These are phyloP conservation scores for Alternaria tenuissima DNA, from an alignment of 2,329 filamentous ascomycete genomes.

Conservation along the genomic window DNA sequence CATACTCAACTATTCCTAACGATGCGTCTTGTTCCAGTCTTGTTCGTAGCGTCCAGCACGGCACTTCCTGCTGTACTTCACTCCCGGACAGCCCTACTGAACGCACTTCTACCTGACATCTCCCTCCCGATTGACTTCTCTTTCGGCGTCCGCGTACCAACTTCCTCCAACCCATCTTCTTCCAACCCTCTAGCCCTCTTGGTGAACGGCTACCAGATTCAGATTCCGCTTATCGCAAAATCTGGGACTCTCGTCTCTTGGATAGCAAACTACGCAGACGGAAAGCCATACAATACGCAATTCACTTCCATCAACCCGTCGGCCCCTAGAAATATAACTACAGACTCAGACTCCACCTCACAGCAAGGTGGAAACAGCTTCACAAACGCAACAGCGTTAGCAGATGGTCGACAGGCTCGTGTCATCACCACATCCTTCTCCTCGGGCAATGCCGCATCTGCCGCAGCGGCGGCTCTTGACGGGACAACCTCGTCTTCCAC, in stretches of 20 bases:
- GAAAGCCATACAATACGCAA: conserved; percentile 3
- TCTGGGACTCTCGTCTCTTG: background rate
- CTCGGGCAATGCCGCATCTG: too few species aligned
- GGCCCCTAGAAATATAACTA: background rate
- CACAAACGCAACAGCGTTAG: too few species aligned
- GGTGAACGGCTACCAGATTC: too few species aligned
- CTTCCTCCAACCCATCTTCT: background rate
- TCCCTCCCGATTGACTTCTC: background rate
- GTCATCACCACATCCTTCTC: too few species aligned
- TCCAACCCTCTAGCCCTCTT: background rate
- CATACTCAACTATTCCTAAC: background rate
- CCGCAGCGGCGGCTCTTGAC: too few species aligned
- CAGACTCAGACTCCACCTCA: too few species aligned
- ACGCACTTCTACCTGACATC: background rate
- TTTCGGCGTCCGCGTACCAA: conserved; percentile 3
- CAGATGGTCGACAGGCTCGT: too few species aligned
- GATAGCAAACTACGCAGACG: conserved; percentile 5
- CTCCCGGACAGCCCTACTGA: background rate
- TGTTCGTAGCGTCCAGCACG: background rate
- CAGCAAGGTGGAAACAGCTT: too few species aligned
- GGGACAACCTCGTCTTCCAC: too few species aligned
- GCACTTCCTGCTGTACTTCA: background rate
- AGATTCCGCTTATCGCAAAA: background rate
- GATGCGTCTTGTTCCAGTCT: background rate
- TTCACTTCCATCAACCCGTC: background rate